phyloP scores from a whole-genome alignment of 2,329 filamentous ascomycete genomes.

The Fusarium decemcellulare region DNA sequence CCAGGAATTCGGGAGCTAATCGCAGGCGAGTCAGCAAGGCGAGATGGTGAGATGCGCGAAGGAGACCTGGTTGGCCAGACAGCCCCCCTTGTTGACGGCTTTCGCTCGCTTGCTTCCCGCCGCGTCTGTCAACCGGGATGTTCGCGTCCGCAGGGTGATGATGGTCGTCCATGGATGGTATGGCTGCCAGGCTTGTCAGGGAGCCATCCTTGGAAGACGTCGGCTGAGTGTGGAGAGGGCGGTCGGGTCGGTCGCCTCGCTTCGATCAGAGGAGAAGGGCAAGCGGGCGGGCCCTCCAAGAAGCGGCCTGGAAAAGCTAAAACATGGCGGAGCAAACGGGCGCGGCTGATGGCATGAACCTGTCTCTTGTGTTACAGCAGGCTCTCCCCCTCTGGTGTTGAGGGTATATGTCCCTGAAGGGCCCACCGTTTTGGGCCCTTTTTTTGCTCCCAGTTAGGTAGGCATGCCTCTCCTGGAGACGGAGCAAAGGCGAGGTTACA shows the following conservation, averaged over 20 bases:
- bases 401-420: neutral
- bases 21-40: constrained; percentile 41
- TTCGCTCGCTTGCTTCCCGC: constrained; percentile 48
- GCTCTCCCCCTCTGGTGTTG: neutral
- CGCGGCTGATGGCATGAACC: neutral
- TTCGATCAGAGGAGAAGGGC: constrained; percentile 1
- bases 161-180: constrained; percentile 12
- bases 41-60: constrained; percentile 45
- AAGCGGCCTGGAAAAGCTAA: constrained; percentile 25
- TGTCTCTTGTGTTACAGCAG: neutral
- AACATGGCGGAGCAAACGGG: constrained; percentile 12
- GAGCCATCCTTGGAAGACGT: constrained; percentile 32
- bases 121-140: constrained; percentile 44
- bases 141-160: constrained; percentile 19
- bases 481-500: constrained; percentile 39
- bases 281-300: neutral
- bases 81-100: constrained; percentile 39
- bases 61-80: constrained; percentile 37
- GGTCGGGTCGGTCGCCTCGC: neutral
- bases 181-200: constrained; percentile 10
- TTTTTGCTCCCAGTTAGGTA: constrained; percentile 28
- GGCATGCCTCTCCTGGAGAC: constrained; percentile 28
- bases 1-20: constrained; percentile 47
- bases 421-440: constrained; percentile 21
- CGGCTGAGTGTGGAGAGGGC: constrained; percentile 18